phyloP scores from a whole-genome alignment of 306 rosid genomes.

The Cajanus cajan region DNA sequence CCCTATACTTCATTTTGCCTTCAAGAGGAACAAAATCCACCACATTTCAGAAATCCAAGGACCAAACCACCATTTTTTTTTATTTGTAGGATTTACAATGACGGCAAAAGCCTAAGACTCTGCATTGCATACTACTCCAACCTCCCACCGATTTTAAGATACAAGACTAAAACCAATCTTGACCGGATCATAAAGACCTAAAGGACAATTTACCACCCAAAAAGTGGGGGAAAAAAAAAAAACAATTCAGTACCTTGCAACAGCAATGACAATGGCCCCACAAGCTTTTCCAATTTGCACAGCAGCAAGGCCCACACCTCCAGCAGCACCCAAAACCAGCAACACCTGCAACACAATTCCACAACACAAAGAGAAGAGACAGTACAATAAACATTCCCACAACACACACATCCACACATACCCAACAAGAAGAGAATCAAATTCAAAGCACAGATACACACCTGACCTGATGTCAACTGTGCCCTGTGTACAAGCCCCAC shows the following conservation, averaged over 20 bases:
- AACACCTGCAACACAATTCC: conserved; percentile 54
- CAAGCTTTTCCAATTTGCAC: conserved; percentile 87
- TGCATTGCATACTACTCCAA: too few relatives aligned
- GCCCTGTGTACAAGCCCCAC: conserved; percentile 89
- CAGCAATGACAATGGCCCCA: conserved; percentile 89
- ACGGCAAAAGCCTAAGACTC: too few relatives aligned
- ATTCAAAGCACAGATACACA: not conserved
- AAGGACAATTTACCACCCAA: too few relatives aligned
- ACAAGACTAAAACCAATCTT: too few relatives aligned
- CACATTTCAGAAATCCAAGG: too few relatives aligned
- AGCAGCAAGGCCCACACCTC: conserved; percentile 94
- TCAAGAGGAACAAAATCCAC: too few relatives aligned
- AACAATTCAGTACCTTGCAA: conserved; percentile 66
- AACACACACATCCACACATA: not conserved
- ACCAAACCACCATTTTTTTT: too few relatives aligned
- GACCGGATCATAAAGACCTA: too few relatives aligned
- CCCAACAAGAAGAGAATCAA: conserved; percentile 3
- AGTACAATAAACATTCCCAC: conserved; percentile 14
- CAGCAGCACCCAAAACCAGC: conserved; percentile 94
- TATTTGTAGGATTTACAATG: too few relatives aligned
- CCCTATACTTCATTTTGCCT: too few relatives aligned
- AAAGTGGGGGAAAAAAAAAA: too few relatives aligned
- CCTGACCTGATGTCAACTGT: conserved; percentile 73
- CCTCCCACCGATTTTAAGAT: too few relatives aligned
- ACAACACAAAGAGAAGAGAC: conserved; percentile 5